Base-by-base conservation (phyloP, 202 grass and related monocot species). In the Carex arenaria region DNA sequence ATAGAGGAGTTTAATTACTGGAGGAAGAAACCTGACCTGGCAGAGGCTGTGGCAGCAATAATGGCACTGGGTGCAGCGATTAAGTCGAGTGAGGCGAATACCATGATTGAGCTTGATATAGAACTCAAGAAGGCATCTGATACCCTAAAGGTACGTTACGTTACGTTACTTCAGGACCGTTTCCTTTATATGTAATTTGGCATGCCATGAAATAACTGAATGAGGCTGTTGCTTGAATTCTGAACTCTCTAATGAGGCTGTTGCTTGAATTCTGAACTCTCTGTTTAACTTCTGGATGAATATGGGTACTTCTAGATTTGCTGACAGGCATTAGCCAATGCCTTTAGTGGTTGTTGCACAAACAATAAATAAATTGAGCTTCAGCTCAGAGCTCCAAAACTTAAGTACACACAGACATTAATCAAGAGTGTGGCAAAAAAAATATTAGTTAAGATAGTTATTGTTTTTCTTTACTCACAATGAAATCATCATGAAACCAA, bases 41-140 rank as follows among this genome's bases (percentile, higher is more conserved):
- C 95, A 2, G 95, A 98, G 86, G 95, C 95, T 17, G 95, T 98
- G 4, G 91, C 95, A 31, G 95, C 95, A 15, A 95, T 98, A 87
- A 95, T 98, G 95, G 95, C 95, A n/a, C 89, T 98, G 34, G 89
- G 88, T 31, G 91, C 93, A 15, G 92, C 91, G 15, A 98, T 98
- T 75, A 86, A 90, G 38, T 98, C 92, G 63, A 92, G 95, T 87
- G 86, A 87, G 85, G 92, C 93, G 72, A 95, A 88, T 73, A 98
- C 95, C 89, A 98, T 98, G 93, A 95, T 95, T 89, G 95, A 98
- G 83, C 93, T 98, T 70, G 95, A 98, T 81, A 98, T 98, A 76
- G 95, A 98, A 68, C 93, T 98, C 80, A 98, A 95, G 91, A 98
- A 93, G 85, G 93, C 93, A 0, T 98, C 95, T 31, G 88, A 93